A percentile compares a stretch with the other conserved stretches of the same genome.
phyloP scores from a whole-genome alignment of 306 rosid genomes.

The Inga laurina region DNA sequence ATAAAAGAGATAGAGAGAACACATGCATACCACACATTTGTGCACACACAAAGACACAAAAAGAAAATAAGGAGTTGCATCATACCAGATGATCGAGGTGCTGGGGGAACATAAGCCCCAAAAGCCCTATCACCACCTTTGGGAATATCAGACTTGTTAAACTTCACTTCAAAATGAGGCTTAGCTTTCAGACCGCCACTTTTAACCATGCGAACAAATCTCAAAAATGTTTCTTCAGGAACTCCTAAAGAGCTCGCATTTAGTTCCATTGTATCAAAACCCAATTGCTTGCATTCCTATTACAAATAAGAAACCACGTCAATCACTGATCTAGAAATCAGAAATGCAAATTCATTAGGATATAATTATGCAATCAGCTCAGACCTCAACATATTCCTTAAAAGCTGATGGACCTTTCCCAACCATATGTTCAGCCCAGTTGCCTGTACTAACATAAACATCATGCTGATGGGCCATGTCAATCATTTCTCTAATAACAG shows the following conservation, averaged over 20 bases:
- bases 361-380: not conserved
- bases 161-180: slow-evolving; percentile 76
- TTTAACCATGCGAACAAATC: slow-evolving; percentile 78
- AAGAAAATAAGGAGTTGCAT: not conserved
- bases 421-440: slow-evolving; percentile 83
- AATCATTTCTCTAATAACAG: slow-evolving; percentile 64
- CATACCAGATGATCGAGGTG: slow-evolving; percentile 78
- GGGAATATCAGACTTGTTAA: slow-evolving; percentile 81
- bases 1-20: not conserved
- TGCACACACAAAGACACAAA: not conserved
- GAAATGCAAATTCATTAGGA: not conserved
- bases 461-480: slow-evolving; percentile 80
- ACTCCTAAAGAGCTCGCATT: slow-evolving; percentile 69
- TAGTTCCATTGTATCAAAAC: slow-evolving; percentile 82
- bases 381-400: slow-evolving; percentile 75
- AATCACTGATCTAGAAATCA: not conserved
- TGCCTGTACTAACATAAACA: slow-evolving; percentile 88
- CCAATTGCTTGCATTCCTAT: slow-evolving; percentile 88
- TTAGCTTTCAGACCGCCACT: slow-evolving; percentile 75
- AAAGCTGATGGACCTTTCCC: slow-evolving; percentile 75
- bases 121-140: slow-evolving; percentile 66
- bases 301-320: not conserved
- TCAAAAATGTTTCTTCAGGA: slow-evolving; percentile 84
- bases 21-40: not conserved
- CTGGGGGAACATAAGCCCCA: slow-evolving; percentile 75